phyloP scores from a whole-genome alignment of 1,284 basidiomycete species.

The Trametes pubescens region DNA sequence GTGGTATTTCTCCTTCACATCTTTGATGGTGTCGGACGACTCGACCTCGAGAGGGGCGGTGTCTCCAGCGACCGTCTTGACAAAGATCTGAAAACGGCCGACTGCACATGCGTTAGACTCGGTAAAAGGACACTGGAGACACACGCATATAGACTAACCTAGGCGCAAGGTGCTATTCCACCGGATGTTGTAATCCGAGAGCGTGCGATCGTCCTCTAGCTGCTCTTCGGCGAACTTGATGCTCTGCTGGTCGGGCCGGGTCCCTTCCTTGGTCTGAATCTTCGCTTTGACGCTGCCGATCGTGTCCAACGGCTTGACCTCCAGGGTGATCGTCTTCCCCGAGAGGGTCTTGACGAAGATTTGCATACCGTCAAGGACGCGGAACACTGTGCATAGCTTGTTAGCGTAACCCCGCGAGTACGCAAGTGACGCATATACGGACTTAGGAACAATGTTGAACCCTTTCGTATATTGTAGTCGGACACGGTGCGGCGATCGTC shows the following conservation, averaged over 20 bases:
- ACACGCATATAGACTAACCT: constrained; percentile 15
- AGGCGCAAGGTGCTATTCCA: constrained; percentile 38
- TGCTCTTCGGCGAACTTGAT: constrained; percentile 40
- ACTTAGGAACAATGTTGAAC: constrained; percentile 42
- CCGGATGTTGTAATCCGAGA: constrained; percentile 39
- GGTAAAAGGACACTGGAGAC: constrained; percentile 69
- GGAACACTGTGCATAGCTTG: constrained; percentile 35
- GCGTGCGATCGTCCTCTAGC: constrained; percentile 36
- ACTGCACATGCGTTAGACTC: constrained; percentile 25
- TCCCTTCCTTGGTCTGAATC: constrained; percentile 43
- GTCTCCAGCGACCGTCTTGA: constrained; percentile 68
- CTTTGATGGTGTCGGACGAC: constrained; percentile 60
- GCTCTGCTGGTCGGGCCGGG: constrained; percentile 25
- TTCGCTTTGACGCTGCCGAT: constrained; percentile 43
- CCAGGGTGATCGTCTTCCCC: constrained; percentile 41
- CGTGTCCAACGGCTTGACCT: constrained; percentile 41
- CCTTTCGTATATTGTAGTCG: constrained; percentile 41
- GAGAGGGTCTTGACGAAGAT: constrained; percentile 44
- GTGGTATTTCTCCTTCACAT: constrained; percentile 62
- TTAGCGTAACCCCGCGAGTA: neutral
- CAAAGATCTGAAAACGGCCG: constrained; percentile 75
- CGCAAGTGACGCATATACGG: constrained; percentile 2
- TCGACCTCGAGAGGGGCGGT: constrained; percentile 60
- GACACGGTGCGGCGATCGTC: neutral
- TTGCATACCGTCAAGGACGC: constrained; percentile 43